A percentile compares a stretch with the other conserved stretches of the same genome.
Evolutionary conservation across 139 green algal genomes (phyloP).

Genomic region (Chlorella sorokiniana): DNA sequence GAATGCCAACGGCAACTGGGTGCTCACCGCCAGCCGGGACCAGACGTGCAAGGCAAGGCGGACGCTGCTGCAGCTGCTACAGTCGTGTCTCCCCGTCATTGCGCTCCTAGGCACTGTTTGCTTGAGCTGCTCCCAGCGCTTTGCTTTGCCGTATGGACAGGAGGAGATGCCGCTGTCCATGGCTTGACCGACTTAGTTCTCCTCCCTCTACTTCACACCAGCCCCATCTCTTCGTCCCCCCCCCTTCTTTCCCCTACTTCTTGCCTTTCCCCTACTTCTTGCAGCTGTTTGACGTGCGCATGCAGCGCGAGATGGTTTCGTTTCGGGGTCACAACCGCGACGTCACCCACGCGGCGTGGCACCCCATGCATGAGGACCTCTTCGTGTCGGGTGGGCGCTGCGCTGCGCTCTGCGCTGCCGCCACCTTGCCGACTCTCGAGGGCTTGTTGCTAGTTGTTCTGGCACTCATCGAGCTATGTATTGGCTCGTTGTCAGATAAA

Average conservation of each 20-base stretch:
- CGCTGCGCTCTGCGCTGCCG: too few species aligned
- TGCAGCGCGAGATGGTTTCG: conserved; percentile 64
- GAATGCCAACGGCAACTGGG: conserved; percentile 90
- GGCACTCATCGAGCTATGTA: too few species aligned
- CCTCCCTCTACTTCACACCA: neutral
- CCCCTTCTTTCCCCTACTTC: neutral
- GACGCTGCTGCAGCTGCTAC: neutral
- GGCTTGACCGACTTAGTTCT: neutral
- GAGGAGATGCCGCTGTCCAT: too few species aligned
- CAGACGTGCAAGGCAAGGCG: conserved; percentile 71
- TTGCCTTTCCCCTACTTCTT: neutral
- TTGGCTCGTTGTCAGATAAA: too few species aligned
- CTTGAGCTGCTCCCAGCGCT: too few species aligned
- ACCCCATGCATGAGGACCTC: conserved; percentile 87
- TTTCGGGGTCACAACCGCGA: conserved; percentile 83
- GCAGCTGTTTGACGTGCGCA: conserved; percentile 77
- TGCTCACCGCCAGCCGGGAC: conserved; percentile 80
- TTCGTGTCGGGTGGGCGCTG: conserved; percentile 64
- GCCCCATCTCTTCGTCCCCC: neutral
- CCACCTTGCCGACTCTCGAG: too few species aligned
- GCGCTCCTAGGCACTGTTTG: too few species aligned
- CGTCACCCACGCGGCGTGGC: conserved; percentile 81
- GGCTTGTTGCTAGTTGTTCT: too few species aligned
- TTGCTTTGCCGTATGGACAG: too few species aligned
- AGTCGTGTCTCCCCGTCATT: neutral